Evolutionary conservation across 257 asterid species (phyloP), one percentile per base, ranked within the genome.

Genomic region (Forsythia suspensa): DNA sequence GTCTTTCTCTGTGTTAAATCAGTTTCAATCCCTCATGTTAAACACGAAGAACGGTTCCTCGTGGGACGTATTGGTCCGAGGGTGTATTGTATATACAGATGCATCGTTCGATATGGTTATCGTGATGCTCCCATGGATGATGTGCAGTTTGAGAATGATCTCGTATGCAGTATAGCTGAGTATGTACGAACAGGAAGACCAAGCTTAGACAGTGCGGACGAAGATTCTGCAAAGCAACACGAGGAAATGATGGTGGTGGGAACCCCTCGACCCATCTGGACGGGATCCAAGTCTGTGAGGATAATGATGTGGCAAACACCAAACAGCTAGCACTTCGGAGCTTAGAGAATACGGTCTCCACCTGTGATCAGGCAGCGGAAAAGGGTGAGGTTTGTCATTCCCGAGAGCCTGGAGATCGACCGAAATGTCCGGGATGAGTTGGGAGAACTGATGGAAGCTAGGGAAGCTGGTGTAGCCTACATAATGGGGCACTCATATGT

Each of bases 401-500:
- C 98, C 0, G 97, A 90, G 84, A 86, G 90, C 67, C 91, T 89
- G 8, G 77, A 71, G 72, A 85, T 90, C 20, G 98, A 89, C 70
- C 77, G 44, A 6, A 72, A 20, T 4, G 79, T 89, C 0, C 86
- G 80, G 0, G 89, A 83, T 18, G 97, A 94, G 89, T 39, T 94
- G 51, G 55, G 89, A 20, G 96, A 86, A 2, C 74, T 94, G 36
- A 88, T 82, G 95, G 97, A 94, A 48, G 98, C 97, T 34, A 82
- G 98, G 81, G 98, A 94, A 55, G 92, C 90, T 0, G 97, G 97
- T 18, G 51, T 94, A 20, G 95, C 98, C 0, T 90, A 92, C 88
- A 91, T 94, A 24, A 37, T 91, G 71, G 98, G 98, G n/a, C 97
- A 92, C 79, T 94, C 93, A 1, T 94, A 94, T 61, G 90, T 94